A percentile compares a stretch with the other conserved stretches of the same genome.
Conservation (phyloP, 2,329 filamentous ascomycete genomes). For the Celoporthe dispersa region DNA sequence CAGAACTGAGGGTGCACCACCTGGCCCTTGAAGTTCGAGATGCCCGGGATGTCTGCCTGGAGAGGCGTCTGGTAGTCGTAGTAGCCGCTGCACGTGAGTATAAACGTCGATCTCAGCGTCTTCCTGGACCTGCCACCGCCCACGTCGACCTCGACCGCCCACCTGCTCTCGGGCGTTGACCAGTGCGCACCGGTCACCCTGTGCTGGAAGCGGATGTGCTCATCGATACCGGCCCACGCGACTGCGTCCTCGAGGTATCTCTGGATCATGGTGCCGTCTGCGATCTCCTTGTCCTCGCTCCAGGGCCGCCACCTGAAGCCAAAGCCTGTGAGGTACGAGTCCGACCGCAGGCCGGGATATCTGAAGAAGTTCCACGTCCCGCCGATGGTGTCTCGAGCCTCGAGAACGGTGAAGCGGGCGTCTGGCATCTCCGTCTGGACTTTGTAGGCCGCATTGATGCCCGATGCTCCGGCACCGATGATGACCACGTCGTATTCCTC, state of each 20-base stretch:
- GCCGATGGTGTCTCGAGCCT: slow-evolving; percentile 67
- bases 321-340: slow-evolving; percentile 65
- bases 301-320: slow-evolving; percentile 76
- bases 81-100: slow-evolving; percentile 67
- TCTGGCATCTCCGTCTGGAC: slow-evolving; percentile 62
- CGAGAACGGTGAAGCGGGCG: slow-evolving; percentile 66
- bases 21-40: slow-evolving; percentile 68
- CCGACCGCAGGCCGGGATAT: slow-evolving; percentile 74
- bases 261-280: slow-evolving; percentile 54
- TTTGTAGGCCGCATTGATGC: slow-evolving; percentile 74
- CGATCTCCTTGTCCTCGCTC: slow-evolving; percentile 59
- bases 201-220: slow-evolving; percentile 57
- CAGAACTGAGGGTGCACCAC: slow-evolving; percentile 77
- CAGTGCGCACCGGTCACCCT: slow-evolving; percentile 55
- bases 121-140: slow-evolving; percentile 36
- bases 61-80: slow-evolving; percentile 73
- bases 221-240: slow-evolving; percentile 53
- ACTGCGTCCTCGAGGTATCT: slow-evolving; percentile 60
- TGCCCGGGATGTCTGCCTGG: slow-evolving; percentile 64
- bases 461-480: slow-evolving; percentile 73
- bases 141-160: slow-evolving; percentile 53
- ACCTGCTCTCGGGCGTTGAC: slow-evolving; percentile 59
- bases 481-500: slow-evolving; percentile 59
- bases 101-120: slow-evolving; percentile 53
- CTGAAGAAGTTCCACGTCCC: slow-evolving; percentile 82